Conservation (phyloP, 257 asterid genomes). For the Leptodermis oblonga region DNA sequence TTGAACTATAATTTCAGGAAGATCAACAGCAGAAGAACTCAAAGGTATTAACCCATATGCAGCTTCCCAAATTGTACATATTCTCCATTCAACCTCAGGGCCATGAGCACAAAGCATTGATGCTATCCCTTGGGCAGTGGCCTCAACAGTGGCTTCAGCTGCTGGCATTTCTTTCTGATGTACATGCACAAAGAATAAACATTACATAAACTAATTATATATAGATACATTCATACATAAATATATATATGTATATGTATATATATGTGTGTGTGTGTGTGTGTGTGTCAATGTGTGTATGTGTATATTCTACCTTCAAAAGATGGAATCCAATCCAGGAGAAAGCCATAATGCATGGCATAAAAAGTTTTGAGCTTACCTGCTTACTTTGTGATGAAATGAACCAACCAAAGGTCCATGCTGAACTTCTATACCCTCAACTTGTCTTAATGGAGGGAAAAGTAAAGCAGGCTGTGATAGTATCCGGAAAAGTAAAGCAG, state of each 20-base stretch:
- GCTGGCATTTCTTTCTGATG: conserved; percentile 74
- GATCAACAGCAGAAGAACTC: conserved; percentile 93
- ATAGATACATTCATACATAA: no score
- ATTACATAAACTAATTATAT: neutral
- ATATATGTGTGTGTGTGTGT: no score
- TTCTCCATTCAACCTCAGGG: conserved; percentile 99
- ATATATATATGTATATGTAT: no score
- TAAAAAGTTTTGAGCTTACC: conserved; percentile 35
- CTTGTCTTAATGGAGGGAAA: conserved; percentile 92
- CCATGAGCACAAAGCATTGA: conserved; percentile 99
- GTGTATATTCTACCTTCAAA: neutral
- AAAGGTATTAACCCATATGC: conserved; percentile 97
- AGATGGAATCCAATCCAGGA: conserved; percentile 11
- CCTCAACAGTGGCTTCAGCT: conserved; percentile 87
- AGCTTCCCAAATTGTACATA: conserved; percentile 99
- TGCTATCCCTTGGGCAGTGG: conserved; percentile 99
- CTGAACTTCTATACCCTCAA: conserved; percentile 79
- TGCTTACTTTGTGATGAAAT: conserved; percentile 59
- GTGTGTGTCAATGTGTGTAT: no score
- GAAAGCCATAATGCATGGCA: conserved; percentile 22
- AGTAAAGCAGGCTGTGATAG: conserved; percentile 97
- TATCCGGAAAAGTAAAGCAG: conserved; percentile 94
- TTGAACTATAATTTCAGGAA: conserved; percentile 91
- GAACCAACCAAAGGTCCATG: conserved; percentile 55
- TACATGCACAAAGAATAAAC: conserved; percentile 11